phyloP scores from a whole-genome alignment of 2,329 filamentous ascomycete species.

The Colletotrichum liaoningense region DNA sequence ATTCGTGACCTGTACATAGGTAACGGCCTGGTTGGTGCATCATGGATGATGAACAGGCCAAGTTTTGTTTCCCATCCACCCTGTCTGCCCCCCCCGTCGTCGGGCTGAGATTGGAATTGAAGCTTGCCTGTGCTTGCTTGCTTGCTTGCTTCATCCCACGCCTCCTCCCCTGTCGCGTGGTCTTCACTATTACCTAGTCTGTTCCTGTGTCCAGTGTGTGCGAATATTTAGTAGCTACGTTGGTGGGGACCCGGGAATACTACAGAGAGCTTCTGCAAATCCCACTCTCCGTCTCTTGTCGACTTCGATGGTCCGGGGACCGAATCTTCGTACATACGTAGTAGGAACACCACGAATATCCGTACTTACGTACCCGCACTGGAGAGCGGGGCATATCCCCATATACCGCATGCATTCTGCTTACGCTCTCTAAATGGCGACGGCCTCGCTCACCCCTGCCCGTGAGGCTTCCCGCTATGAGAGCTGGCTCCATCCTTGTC shows the following conservation, averaged over 20 bases:
- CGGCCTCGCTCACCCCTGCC: not conserved
- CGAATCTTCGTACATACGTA: too few relatives aligned
- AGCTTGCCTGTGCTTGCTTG: not conserved
- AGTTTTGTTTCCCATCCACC: not conserved
- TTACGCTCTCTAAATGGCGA: conserved; percentile 11
- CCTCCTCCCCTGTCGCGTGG: not conserved
- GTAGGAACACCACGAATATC: too few relatives aligned
- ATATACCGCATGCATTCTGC: conserved; percentile 13
- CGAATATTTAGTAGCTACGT: not conserved
- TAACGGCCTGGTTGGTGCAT: not conserved
- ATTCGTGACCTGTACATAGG: too few relatives aligned
- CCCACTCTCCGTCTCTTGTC: not conserved
- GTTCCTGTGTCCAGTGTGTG: not conserved
- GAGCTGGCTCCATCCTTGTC: conserved; percentile 4
- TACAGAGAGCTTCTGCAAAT: not conserved
- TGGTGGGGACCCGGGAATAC: not conserved
- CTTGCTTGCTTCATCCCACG: not conserved
- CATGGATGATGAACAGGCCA: not conserved
- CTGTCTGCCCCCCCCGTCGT: not conserved
- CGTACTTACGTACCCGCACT: not conserved
- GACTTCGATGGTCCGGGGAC: not conserved
- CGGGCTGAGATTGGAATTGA: not conserved
- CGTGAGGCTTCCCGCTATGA: conserved; percentile 14
- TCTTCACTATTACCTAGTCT: too few relatives aligned
- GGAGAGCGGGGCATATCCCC: not conserved